A percentile compares a stretch with the other conserved stretches of the same genome.
These are phyloP conservation scores for Verticillium longisporum DNA, from an alignment of 2,329 filamentous ascomycete species.

Conservation along the genomic window DNA sequence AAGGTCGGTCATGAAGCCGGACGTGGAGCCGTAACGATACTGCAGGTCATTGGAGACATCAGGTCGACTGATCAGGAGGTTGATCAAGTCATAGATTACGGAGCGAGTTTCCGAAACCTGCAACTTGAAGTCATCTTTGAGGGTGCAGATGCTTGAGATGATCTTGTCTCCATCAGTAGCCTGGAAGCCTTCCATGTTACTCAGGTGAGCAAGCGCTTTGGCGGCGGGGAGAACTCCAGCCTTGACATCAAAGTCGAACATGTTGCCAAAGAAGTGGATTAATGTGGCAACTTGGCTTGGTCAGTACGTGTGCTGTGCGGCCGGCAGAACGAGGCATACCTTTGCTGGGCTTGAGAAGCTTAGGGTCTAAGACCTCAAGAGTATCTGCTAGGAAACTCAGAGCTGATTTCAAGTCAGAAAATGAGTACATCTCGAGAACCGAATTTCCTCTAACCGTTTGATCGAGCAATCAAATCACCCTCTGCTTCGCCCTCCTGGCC, in stretches of 20 bases:
- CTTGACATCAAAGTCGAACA: constrained; percentile 53
- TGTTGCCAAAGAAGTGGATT: constrained; percentile 46
- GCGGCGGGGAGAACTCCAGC: constrained; percentile 50
- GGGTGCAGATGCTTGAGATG: constrained; percentile 38
- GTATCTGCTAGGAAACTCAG: constrained; percentile 51
- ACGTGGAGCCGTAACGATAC: constrained; percentile 32
- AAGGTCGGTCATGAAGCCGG: constrained; percentile 41
- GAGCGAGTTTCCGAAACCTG: constrained; percentile 45
- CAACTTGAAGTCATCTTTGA: constrained; percentile 50
- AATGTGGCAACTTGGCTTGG: background rate
- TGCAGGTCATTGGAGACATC: constrained; percentile 36
- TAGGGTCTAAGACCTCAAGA: constrained; percentile 37
- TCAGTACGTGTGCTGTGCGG: background rate
- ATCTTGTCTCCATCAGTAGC: constrained; percentile 40
- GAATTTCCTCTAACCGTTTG: constrained; percentile 32
- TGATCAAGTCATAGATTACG: constrained; percentile 43
- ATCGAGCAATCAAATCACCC: constrained; percentile 45
- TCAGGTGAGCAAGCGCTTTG: constrained; percentile 43
- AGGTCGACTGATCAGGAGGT: constrained; percentile 33
- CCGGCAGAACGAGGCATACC: constrained; percentile 20
- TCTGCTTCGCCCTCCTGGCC: constrained; percentile 32
- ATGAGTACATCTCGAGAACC: background rate
- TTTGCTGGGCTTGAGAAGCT: constrained; percentile 42
- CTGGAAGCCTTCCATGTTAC: constrained; percentile 43
- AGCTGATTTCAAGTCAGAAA: constrained; percentile 24